Percentiles rank a stretch among this genome's conserved stretches.
phyloP scores from a whole-genome alignment of 2,329 filamentous ascomycete genomes.

The Talaromyces sp. region DNA sequence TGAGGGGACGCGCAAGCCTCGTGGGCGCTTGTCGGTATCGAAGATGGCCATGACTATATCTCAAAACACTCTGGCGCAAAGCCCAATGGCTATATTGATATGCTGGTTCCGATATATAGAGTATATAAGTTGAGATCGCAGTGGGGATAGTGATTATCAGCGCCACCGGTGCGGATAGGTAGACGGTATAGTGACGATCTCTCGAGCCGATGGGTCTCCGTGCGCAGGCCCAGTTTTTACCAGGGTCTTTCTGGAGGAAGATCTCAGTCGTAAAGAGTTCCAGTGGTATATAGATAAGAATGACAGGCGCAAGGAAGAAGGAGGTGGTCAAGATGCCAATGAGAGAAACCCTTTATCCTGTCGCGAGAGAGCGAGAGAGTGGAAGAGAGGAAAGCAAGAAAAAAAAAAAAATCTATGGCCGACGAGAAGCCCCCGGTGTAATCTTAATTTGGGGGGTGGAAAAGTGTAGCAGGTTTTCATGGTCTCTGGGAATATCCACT shows the following conservation, averaged over 20 bases:
- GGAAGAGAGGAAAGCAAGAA: too few species aligned
- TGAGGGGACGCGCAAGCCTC: constrained; percentile 37
- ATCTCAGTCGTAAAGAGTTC: too few species aligned
- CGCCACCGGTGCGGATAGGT: constrained; percentile 7
- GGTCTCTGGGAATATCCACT: constrained; percentile 8
- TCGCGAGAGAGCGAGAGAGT: neutral
- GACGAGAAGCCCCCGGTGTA: constrained; percentile 8
- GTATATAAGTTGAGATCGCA: neutral
- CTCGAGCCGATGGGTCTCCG: constrained; percentile 11
- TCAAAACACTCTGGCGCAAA: neutral
- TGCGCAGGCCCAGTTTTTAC: constrained; percentile 1
- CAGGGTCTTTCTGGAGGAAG: neutral
- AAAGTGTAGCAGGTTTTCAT: constrained; percentile 19
- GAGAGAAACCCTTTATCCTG: neutral
- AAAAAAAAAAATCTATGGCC: neutral
- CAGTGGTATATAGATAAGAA: too few species aligned
- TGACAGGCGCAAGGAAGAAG: neutral
- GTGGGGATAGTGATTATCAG: constrained; percentile 9
- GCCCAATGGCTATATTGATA: constrained; percentile 5
- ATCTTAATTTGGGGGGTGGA: constrained; percentile 16
- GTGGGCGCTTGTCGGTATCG: constrained; percentile 38
- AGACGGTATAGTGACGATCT: constrained; percentile 10
- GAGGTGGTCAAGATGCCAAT: neutral
- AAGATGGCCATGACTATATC: constrained; percentile 33
- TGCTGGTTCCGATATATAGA: neutral